Evolutionary conservation across 768 basidiomycete genomes (phyloP), one percentile per base, ranked within the genome.

Genomic region (Leccinum sublutescens): DNA sequence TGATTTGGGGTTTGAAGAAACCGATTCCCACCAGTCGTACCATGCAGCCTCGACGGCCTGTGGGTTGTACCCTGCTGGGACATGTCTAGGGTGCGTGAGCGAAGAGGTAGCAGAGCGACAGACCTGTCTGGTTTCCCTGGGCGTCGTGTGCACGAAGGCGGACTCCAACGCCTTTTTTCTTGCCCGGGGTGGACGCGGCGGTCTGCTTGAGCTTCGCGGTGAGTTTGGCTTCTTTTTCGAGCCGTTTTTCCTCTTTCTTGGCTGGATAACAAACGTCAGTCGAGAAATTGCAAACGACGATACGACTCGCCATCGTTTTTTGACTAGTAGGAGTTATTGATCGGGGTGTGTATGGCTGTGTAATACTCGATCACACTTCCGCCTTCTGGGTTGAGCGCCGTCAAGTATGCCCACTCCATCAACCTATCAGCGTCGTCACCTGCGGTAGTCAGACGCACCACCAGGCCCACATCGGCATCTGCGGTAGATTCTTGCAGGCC

Each of bases 11-110:
- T 64, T 86, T 84, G 84, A 96, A 97, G 79, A 88, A 95, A 4
- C 93, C 95, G 85, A 82, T 38, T 85, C 79, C 95, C 96, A 98
- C 97, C 97, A 98, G 66, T 96, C 93, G 66, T 98, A 98, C 93
- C 96, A 98, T 2, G 93, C 88, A 0, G 95, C 81, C 70, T 98
- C 96, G 59, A 98, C 90, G 38, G 91, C 91, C 63, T 91, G 88
- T 9, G 97, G 96, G 73, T 98, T 95, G 76, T 98, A 99, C 4
- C 92, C 91, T n/a, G 83, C 80, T 2, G 80, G 2, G 90, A 82
- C 57, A 97, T 78, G 75, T 98, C 96, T 96, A 23, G 23, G 23
- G 61, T 31, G 33, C 33, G 33, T 33, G 33, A 27, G 23, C 15
- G 27, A 0, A 27, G 65, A 49, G 55, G 56, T 55, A 38, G 50